Conservation (phyloP, 2,329 filamentous ascomycete species). For the Trichoderma semiorbis region DNA sequence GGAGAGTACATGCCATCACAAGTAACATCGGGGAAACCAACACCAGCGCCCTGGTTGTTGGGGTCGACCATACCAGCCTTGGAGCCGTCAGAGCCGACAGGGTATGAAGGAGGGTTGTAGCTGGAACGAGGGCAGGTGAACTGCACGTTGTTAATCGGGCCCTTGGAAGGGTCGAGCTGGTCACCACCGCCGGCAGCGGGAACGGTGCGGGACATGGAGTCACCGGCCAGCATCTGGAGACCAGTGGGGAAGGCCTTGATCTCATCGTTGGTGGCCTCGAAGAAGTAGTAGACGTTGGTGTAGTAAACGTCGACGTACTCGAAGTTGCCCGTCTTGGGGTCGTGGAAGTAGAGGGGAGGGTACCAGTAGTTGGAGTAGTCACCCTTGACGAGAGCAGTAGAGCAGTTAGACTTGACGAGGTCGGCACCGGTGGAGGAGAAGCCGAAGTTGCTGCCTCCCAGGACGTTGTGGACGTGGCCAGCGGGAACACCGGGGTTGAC, state of each 20-base stretch:
- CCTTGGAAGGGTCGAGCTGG: slow-evolving; percentile 51
- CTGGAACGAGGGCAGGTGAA: slow-evolving; percentile 59
- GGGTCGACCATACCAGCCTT: slow-evolving; percentile 54
- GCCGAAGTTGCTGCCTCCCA: slow-evolving; percentile 67
- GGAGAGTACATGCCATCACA: slow-evolving; percentile 63
- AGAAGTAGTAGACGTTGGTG: slow-evolving; percentile 75
- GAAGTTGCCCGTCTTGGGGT: slow-evolving; percentile 59
- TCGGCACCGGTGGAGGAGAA: slow-evolving; percentile 58
- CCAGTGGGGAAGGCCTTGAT: slow-evolving; percentile 67
- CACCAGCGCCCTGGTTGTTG: slow-evolving; percentile 52
- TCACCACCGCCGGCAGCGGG: slow-evolving; percentile 49
- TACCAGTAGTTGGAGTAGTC: slow-evolving; percentile 78
- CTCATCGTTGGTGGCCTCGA: slow-evolving; percentile 61
- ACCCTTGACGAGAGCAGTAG: slow-evolving; percentile 63
- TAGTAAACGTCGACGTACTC: slow-evolving; percentile 67
- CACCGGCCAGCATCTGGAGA: slow-evolving; percentile 68
- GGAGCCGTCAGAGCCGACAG: slow-evolving; percentile 51
- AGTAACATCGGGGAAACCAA: slow-evolving; percentile 66
- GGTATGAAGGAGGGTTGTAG: slow-evolving; percentile 48
- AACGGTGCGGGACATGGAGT: slow-evolving; percentile 55
- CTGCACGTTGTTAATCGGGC: slow-evolving; percentile 52
- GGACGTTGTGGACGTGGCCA: slow-evolving; percentile 65
- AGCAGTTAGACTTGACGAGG: slow-evolving; percentile 62
- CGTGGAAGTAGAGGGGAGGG: slow-evolving; percentile 65
- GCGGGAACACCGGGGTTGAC: slow-evolving; percentile 57